A percentile compares a stretch with the other conserved stretches of the same genome.
Conservation (phyloP, 73 alveolate species). For the Symbiodinium natans region DNA sequence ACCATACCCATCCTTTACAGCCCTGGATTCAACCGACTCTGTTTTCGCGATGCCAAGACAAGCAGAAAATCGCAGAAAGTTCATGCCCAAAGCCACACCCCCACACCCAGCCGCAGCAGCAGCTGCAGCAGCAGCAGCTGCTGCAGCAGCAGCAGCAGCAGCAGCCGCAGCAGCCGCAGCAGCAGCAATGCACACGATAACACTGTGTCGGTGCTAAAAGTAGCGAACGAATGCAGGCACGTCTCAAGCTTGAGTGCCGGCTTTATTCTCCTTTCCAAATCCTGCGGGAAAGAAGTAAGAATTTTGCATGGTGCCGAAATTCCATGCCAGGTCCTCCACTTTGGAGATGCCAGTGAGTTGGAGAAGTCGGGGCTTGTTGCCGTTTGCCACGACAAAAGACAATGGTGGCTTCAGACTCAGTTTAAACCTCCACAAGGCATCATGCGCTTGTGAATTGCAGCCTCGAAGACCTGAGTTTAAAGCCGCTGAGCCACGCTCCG, state of each 20-base stretch:
- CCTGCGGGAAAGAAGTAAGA: background rate
- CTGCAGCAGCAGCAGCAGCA: too few species aligned
- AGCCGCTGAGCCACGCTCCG: constrained; percentile 87
- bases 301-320: too few species aligned
- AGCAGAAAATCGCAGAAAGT: too few species aligned
- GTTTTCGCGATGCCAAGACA: too few species aligned
- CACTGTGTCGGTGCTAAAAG: too few species aligned
- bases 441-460: background rate
- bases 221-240: background rate
- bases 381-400: constrained; percentile 87
- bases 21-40: too few species aligned
- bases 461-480: background rate
- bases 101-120: too few species aligned
- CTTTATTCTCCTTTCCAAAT: constrained; percentile 41
- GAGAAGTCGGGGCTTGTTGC: constrained; percentile 59
- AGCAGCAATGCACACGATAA: too few species aligned
- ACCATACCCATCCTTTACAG: too few species aligned
- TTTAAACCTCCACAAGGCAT: constrained; percentile 3
- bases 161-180: too few species aligned
- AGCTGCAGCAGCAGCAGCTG: too few species aligned
- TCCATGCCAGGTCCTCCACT: background rate
- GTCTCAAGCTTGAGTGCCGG: constrained; percentile 47
- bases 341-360: constrained; percentile 73
- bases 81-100: too few species aligned
- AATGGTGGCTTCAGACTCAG: constrained; percentile 60